Conservation (phyloP, 768 basidiomycete species). For the Mycena epipterygia region DNA sequence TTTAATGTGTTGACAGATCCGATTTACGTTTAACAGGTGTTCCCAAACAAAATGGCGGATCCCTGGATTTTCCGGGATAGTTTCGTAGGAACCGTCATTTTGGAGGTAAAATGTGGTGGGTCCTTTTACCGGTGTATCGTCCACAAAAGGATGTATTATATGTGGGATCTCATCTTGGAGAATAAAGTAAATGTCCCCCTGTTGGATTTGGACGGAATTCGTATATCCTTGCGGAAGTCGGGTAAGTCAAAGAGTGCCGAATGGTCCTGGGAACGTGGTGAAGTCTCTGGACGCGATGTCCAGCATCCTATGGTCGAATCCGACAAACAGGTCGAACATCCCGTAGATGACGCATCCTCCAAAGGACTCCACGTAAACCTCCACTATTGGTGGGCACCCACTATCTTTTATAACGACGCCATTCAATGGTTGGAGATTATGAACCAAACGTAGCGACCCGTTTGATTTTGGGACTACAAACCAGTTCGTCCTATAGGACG, state of each 20-base stretch:
- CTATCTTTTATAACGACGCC: background rate
- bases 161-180: slow-evolving; percentile 2
- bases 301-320: background rate
- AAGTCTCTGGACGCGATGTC: slow-evolving; percentile 1
- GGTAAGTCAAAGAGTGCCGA: background rate
- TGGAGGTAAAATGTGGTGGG: background rate
- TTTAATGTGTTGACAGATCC: background rate
- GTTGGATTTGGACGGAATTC: slow-evolving; percentile 8
- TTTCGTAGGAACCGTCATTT: background rate
- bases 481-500: background rate
- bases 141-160: background rate
- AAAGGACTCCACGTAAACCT: background rate
- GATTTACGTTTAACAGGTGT: background rate
- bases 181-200: background rate
- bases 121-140: background rate
- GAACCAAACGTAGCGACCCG: background rate
- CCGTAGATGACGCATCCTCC: background rate
- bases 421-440: background rate
- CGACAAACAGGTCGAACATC: slow-evolving; percentile 12
- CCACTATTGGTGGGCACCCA: background rate
- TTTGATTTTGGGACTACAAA: background rate
- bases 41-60: background rate
- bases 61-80: background rate
- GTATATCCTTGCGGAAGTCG: background rate
- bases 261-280: background rate